phyloP scores from a whole-genome alignment of 257 asterid genomes.

The Petunia secreta region DNA sequence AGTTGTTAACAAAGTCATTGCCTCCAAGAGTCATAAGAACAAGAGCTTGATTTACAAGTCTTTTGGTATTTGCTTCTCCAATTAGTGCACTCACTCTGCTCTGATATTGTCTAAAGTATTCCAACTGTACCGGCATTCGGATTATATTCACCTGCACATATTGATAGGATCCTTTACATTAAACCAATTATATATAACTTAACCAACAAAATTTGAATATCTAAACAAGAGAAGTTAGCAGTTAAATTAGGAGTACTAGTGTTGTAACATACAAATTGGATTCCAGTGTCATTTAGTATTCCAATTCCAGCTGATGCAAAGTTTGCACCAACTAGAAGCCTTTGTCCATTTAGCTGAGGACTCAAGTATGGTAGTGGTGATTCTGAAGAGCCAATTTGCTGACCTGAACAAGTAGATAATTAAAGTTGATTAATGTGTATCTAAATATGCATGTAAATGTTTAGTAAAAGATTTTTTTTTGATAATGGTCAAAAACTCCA shows the following conservation, averaged over 20 bases:
- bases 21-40: slow-evolving; percentile 86
- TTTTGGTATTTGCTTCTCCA: slow-evolving; percentile 48
- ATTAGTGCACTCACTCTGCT: slow-evolving; percentile 52
- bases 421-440: neutral
- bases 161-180: neutral
- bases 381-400: slow-evolving; percentile 59
- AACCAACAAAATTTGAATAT: neutral
- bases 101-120: slow-evolving; percentile 66
- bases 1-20: slow-evolving; percentile 89
- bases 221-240: neutral
- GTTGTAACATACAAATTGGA: slow-evolving; percentile 66
- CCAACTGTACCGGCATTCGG: slow-evolving; percentile 59
- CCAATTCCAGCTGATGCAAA: slow-evolving; percentile 91
- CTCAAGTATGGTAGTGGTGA: slow-evolving; percentile 72
- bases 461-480: neutral
- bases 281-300: slow-evolving; percentile 80
- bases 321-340: slow-evolving; percentile 71
- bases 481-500: no score
- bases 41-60: slow-evolving; percentile 60
- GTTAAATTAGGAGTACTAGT: neutral
- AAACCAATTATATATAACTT: neutral
- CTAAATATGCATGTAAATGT: neutral
- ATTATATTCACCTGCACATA: slow-evolving; percentile 68
- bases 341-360: slow-evolving; percentile 58
- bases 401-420: slow-evolving; percentile 43